These are phyloP conservation scores for Alternaria sp. DNA, from an alignment of 2,329 filamentous ascomycete species.

Conservation along the genomic window DNA sequence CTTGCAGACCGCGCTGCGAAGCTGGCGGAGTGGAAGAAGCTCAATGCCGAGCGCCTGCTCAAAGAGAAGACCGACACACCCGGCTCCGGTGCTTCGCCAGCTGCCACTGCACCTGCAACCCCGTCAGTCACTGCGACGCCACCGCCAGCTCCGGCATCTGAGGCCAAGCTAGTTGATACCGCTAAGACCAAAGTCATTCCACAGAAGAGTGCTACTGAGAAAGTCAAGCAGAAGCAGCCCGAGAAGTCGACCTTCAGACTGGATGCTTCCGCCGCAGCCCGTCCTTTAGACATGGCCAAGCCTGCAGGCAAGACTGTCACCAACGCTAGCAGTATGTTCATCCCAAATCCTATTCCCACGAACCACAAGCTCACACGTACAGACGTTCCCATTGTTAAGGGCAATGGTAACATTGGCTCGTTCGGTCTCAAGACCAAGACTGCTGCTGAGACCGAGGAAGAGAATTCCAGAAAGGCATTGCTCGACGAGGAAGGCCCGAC, in stretches of 20 bases:
- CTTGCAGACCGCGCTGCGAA: slow-evolving; percentile 32
- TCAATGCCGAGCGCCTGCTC: slow-evolving; percentile 52
- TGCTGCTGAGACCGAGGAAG: slow-evolving; percentile 70
- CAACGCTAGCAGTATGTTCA: slow-evolving; percentile 21
- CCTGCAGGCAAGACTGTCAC: slow-evolving; percentile 34
- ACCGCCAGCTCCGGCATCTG: slow-evolving; percentile 23
- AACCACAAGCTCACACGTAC: slow-evolving; percentile 22
- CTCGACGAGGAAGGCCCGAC: slow-evolving; percentile 80
- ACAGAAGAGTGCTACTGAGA: slow-evolving; percentile 84
- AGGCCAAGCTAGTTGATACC: slow-evolving; percentile 54
- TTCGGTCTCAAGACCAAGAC: slow-evolving; percentile 75
- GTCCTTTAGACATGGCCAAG: slow-evolving; percentile 34
- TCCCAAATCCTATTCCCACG: neutral
- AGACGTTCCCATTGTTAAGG: slow-evolving; percentile 62
- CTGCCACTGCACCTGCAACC: slow-evolving; percentile 73
- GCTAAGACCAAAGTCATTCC: slow-evolving; percentile 76
- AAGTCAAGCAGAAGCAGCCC: slow-evolving; percentile 63
- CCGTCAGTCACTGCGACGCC: slow-evolving; percentile 53
- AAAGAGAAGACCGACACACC: slow-evolving; percentile 70
- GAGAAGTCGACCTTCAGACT: slow-evolving; percentile 49
- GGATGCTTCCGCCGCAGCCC: slow-evolving; percentile 39
- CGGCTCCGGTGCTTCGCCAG: slow-evolving; percentile 56
- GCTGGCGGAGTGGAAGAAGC: slow-evolving; percentile 86
- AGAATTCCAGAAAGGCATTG: slow-evolving; percentile 77
- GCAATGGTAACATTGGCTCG: slow-evolving; percentile 75